phyloP scores from a whole-genome alignment of 1,139 yeast genomes.

The Waltiozyma sp. region DNA sequence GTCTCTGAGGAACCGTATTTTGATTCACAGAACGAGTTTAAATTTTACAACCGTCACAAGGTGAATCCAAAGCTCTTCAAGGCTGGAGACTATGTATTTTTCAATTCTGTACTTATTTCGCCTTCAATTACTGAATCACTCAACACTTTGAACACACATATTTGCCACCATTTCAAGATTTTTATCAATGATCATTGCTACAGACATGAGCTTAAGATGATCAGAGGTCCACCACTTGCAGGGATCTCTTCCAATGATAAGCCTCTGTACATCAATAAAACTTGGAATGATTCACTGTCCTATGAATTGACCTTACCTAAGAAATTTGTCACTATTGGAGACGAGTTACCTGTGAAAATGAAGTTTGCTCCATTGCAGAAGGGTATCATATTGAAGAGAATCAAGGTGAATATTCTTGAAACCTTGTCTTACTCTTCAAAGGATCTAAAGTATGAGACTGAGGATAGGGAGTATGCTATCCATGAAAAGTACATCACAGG shows the following conservation, averaged over 20 bases:
- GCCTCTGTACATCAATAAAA: constrained; percentile 71
- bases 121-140: neutral
- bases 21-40: neutral
- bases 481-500: neutral
- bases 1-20: neutral
- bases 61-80: neutral
- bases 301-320: constrained; percentile 71
- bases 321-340: constrained; percentile 64
- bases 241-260: constrained; percentile 66
- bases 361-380: constrained; percentile 66
- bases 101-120: neutral
- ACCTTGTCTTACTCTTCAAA: constrained; percentile 57
- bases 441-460: constrained; percentile 42
- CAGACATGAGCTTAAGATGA: constrained; percentile 22
- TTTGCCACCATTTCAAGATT: neutral
- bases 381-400: constrained; percentile 56
- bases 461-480: constrained; percentile 22
- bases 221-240: constrained; percentile 73
- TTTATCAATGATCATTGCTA: neutral
- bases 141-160: neutral
- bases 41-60: neutral
- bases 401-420: constrained; percentile 64
- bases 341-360: constrained; percentile 48
- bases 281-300: constrained; percentile 72
- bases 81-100: neutral